Conservation (phyloP, 768 basidiomycete genomes). For the Tulasnella sp. region DNA sequence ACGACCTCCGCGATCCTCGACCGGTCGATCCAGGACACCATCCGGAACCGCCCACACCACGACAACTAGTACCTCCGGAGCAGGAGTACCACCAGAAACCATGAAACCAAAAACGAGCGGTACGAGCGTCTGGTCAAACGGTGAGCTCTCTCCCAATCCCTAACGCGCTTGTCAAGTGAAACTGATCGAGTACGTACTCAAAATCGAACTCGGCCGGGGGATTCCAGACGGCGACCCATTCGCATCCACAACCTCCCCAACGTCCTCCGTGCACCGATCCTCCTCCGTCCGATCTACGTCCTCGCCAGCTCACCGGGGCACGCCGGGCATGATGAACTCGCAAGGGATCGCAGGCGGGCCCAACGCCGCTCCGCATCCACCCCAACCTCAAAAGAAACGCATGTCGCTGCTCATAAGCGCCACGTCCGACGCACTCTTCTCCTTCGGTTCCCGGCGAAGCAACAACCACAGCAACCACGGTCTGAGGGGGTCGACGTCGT, state of each 20-base stretch:
- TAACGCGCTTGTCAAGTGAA: neutral
- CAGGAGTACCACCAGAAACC: neutral
- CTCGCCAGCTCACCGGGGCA: neutral
- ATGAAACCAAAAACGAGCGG: neutral
- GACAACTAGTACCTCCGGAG: neutral
- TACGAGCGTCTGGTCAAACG: neutral
- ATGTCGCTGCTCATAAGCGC: conserved; percentile 3
- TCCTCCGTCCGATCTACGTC: neutral
- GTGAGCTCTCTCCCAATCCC: neutral
- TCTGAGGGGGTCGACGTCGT: neutral
- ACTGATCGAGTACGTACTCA: neutral
- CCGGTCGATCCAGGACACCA: neutral
- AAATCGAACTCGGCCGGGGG: neutral
- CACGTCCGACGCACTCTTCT: neutral
- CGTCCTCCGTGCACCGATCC: neutral
- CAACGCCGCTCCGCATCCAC: neutral
- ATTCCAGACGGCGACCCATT: neutral
- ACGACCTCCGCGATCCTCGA: neutral
- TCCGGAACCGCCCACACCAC: neutral
- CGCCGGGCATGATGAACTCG: neutral
- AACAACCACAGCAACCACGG: neutral
- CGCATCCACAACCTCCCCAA: neutral
- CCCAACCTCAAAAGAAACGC: neutral
- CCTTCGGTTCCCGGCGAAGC: neutral
- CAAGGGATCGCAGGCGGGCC: neutral